Evolutionary conservation across 805 yeast genomes (phyloP).

Genomic region (Yarrowia porcina): DNA sequence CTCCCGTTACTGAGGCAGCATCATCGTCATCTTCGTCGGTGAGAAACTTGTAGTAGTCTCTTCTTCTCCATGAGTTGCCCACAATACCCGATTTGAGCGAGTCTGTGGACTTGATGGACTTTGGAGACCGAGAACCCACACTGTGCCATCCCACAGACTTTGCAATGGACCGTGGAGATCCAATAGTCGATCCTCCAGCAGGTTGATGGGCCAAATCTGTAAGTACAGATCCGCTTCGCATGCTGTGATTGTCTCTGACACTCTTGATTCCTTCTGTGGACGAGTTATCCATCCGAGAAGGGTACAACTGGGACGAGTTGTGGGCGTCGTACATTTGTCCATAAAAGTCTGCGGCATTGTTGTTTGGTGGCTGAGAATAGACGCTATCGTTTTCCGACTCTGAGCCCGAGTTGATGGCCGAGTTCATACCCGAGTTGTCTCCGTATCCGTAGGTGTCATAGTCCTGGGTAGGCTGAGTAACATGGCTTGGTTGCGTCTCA

Average conservation of each 20-base stretch:
- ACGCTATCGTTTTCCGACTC: background rate
- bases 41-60: slow-evolving; percentile 18
- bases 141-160: slow-evolving; percentile 7
- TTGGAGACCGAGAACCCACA: slow-evolving; percentile 15
- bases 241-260: slow-evolving; percentile 4
- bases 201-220: background rate
- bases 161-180: slow-evolving; percentile 8
- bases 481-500: background rate
- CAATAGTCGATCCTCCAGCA: background rate
- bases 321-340: slow-evolving; percentile 20
- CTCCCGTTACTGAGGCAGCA: background rate
- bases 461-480: background rate
- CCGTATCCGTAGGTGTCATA: background rate
- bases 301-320: background rate
- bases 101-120: slow-evolving; percentile 15
- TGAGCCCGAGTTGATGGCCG: background rate
- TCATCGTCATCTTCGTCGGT: slow-evolving; percentile 1
- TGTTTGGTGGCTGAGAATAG: slow-evolving; percentile 6
- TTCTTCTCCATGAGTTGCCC: background rate
- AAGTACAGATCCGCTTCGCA: slow-evolving; percentile 10
- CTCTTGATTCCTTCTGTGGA: slow-evolving; percentile 19
- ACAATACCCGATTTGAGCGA: slow-evolving; percentile 8
- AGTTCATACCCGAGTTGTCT: background rate
- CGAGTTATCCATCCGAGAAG: slow-evolving; percentile 14
- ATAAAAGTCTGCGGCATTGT: slow-evolving; percentile 5